Conservation (phyloP, 2,329 filamentous ascomycete genomes). For the Xylariaceae sp. region DNA sequence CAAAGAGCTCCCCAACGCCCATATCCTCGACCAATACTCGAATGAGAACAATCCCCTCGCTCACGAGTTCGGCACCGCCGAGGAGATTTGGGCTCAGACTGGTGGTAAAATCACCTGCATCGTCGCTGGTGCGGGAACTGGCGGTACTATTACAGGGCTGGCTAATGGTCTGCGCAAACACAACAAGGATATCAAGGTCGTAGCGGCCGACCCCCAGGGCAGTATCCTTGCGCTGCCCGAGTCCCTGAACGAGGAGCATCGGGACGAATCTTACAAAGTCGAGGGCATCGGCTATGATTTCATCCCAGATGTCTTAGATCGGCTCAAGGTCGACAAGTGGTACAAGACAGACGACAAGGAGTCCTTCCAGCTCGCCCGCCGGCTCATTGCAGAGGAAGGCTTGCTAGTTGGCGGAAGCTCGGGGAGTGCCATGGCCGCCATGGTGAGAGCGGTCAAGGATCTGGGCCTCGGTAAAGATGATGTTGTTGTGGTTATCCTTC, state of each 20-base stretch:
- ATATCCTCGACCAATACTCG: constrained; percentile 94
- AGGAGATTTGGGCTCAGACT: constrained; percentile 95
- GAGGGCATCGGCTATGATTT: constrained; percentile 99
- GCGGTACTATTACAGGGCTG: constrained; percentile 89
- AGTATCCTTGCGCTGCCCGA: constrained; percentile 85
- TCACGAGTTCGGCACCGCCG: constrained; percentile 89
- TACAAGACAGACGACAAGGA: constrained; percentile 96
- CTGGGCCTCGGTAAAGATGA: constrained; percentile 75
- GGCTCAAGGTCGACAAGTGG: constrained; percentile 79
- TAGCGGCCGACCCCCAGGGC: constrained; percentile 88
- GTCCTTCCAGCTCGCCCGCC: constrained; percentile 84
- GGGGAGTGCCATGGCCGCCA: constrained; percentile 83
- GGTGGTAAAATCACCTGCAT: constrained; percentile 75
- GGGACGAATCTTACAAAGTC: constrained; percentile 89
- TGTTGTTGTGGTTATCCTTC: constrained; percentile 83
- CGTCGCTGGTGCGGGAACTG: constrained; percentile 89
- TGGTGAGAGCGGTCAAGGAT: constrained; percentile 72
- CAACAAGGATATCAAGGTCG: constrained; percentile 76
- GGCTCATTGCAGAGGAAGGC: constrained; percentile 90
- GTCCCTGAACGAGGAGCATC: constrained; percentile 70
- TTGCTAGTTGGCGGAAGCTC: constrained; percentile 90
- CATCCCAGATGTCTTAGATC: constrained; percentile 87
- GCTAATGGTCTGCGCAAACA: constrained; percentile 84
- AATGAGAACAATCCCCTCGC: constrained; percentile 89
- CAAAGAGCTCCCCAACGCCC: constrained; percentile 93